Percentiles rank a stretch among this genome's conserved stretches.
Conservation (phyloP, 495 filamentous ascomycete genomes). For the Penicillium macrosclerotiorum region DNA sequence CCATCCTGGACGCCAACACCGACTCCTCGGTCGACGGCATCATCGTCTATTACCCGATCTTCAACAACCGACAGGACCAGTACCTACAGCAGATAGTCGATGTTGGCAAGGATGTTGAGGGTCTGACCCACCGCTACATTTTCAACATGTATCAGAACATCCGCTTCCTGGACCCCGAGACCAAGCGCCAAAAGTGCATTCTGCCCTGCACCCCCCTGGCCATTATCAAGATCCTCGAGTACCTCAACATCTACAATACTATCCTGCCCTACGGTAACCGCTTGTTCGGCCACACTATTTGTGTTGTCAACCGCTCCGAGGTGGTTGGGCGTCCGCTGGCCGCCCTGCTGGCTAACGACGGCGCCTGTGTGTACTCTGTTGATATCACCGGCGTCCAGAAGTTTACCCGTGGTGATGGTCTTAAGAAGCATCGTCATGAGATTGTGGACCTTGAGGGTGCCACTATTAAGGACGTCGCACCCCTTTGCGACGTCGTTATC, state of each 20-base stretch:
- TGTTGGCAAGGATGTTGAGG: conserved; percentile 90
- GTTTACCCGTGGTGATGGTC: conserved; percentile 82
- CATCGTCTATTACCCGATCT: conserved; percentile 98
- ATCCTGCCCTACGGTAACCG: conserved; percentile 92
- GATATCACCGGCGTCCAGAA: conserved; percentile 90
- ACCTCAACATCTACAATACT: conserved; percentile 94
- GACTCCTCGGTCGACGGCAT: conserved; percentile 83
- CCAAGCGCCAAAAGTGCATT: conserved; percentile 79
- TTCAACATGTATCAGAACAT: conserved; percentile 99
- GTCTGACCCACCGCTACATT: conserved; percentile 87
- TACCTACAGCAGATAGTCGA: conserved; percentile 95
- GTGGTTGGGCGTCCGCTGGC: conserved; percentile 92
- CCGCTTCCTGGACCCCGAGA: conserved; percentile 78
- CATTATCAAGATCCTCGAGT: conserved; percentile 92
- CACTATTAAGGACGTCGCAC: conserved; percentile 73
- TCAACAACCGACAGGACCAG: conserved; percentile 80
- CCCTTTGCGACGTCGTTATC: conserved; percentile 89
- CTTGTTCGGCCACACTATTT: conserved; percentile 85
- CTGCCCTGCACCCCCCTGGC: conserved; percentile 94
- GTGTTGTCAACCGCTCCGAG: conserved; percentile 91
- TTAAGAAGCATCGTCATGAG: conserved; percentile 78
- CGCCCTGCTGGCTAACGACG: conserved; percentile 94
- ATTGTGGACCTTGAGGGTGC: conserved; percentile 74
- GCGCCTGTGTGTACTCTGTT: conserved; percentile 90
- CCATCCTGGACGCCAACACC: conserved; percentile 76